phyloP scores from a whole-genome alignment of 1,284 basidiomycete genomes.

The Melanopsichium pennsylvanicum region DNA sequence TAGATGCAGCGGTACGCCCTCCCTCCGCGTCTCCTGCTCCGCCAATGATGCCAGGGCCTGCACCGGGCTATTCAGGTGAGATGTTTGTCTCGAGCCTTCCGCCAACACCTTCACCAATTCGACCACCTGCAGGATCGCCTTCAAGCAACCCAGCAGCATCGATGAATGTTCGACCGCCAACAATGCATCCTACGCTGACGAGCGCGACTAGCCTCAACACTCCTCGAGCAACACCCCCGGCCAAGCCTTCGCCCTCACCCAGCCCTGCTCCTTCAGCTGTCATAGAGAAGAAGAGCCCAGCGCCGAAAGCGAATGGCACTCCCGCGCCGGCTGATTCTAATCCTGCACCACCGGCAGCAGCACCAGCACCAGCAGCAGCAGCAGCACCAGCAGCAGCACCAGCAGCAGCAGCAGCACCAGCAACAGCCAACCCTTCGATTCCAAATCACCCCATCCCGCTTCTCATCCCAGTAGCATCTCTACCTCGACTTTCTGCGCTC shows the following conservation, averaged over 20 bases:
- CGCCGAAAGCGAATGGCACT: conserved; percentile 10
- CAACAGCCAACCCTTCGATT: conserved; percentile 31
- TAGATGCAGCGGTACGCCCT: conserved; percentile 2
- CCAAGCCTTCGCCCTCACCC: conserved; percentile 23
- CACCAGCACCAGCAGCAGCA: conserved; percentile 3
- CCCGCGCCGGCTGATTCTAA: neutral
- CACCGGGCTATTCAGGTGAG: conserved; percentile 37
- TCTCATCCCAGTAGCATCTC: conserved; percentile 57
- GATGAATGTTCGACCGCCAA: conserved; percentile 19
- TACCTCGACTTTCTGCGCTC: conserved; percentile 54
- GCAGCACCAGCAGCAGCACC: conserved; percentile 6
- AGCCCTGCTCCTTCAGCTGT: conserved; percentile 3
- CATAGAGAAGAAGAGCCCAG: conserved; percentile 7
- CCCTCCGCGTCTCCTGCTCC: conserved; percentile 15
- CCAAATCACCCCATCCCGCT: conserved; percentile 62
- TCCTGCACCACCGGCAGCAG: conserved; percentile 1
- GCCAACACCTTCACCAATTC: conserved; percentile 11
- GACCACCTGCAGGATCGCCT: conserved; percentile 17
- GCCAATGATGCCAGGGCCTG: conserved; percentile 32
- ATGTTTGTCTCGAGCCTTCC: conserved; percentile 29
- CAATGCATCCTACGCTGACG: conserved; percentile 39
- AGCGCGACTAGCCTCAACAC: conserved; percentile 41
- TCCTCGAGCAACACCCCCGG: conserved; percentile 20
- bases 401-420: conserved; percentile 9
- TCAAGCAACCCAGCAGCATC: conserved; percentile 3